These are phyloP conservation scores for Chrysochromulina tobinii DNA, from an alignment of 78 protist genomes.

Conservation along the genomic window DNA sequence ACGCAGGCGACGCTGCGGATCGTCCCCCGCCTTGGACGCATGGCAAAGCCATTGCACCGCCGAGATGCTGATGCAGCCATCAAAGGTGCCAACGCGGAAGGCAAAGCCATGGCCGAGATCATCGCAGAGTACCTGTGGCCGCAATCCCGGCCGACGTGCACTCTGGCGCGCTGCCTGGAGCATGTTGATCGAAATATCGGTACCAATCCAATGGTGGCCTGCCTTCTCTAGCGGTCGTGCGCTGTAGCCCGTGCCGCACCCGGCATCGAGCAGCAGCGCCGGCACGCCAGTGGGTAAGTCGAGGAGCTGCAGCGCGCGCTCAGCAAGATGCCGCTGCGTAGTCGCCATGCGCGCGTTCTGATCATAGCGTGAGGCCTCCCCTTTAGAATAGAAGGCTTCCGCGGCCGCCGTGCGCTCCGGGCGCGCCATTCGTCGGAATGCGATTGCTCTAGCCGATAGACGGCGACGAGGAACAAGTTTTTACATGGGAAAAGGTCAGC, in stretches of 20 bases:
- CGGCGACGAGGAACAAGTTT: no score
- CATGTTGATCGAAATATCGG: constrained; percentile 48
- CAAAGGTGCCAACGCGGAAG: constrained; percentile 46
- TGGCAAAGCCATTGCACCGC: constrained; percentile 69
- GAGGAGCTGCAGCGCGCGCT: constrained; percentile 56
- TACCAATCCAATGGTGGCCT: constrained; percentile 59
- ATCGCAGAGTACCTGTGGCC: background rate
- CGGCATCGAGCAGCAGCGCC: constrained; percentile 49
- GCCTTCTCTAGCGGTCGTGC: constrained; percentile 31
- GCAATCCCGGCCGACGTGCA: background rate
- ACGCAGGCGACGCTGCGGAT: constrained; percentile 25
- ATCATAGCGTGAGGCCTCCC: constrained; percentile 18
- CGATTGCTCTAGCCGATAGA: no score
- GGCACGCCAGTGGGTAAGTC: constrained; percentile 1
- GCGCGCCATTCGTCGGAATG: background rate
- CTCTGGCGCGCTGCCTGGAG: background rate
- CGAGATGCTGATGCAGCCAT: constrained; percentile 52
- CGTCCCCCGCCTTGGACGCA: background rate
- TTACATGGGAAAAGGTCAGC: no score
- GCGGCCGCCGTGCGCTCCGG: constrained; percentile 4
- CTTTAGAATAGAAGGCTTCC: constrained; percentile 2
- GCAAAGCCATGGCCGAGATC: constrained; percentile 58
- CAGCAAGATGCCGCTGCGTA: constrained; percentile 47
- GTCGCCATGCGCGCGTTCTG: constrained; percentile 28
- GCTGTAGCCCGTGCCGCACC: constrained; percentile 68